These are phyloP conservation scores for Trichophaea hybrida DNA, from an alignment of 2,329 filamentous ascomycete species.

Conservation along the genomic window DNA sequence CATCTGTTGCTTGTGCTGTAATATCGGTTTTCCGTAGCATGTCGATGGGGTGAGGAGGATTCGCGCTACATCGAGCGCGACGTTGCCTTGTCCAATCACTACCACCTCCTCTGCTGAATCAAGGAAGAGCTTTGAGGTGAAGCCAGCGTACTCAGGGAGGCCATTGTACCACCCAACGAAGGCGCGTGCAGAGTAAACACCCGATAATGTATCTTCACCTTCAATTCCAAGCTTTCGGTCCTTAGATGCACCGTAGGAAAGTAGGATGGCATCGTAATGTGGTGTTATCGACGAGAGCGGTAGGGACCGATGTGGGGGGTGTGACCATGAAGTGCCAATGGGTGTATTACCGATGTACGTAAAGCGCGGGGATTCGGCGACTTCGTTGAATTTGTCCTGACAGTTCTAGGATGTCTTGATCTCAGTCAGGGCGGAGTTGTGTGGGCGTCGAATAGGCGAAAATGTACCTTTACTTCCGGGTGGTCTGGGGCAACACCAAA, in stretches of 20 bases:
- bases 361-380: constrained; percentile 68
- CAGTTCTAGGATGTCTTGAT: constrained; percentile 52
- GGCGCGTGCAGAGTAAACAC: constrained; percentile 73
- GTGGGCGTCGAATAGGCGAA: not conserved
- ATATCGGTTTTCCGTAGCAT: constrained; percentile 73
- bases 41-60: constrained; percentile 66
- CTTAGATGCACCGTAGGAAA: constrained; percentile 80
- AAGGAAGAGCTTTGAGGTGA: constrained; percentile 43
- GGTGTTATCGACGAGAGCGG: constrained; percentile 54
- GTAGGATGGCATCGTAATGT: constrained; percentile 83
- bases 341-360: constrained; percentile 83
- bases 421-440: constrained; percentile 1
- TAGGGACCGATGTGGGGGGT: constrained; percentile 37
- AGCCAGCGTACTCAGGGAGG: constrained; percentile 58
- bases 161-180: constrained; percentile 99
- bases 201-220: constrained; percentile 57
- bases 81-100: constrained; percentile 88
- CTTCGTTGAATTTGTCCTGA: constrained; percentile 80
- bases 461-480: constrained; percentile 79
- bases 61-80: constrained; percentile 82
- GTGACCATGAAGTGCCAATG: constrained; percentile 45
- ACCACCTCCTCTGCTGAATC: constrained; percentile 61
- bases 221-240: constrained; percentile 67
- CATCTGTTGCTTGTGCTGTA: constrained; percentile 64
- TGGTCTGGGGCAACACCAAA: constrained; percentile 98